Base-by-base conservation (phyloP, 441 rosid genomes). In the Erysimum cheiri region DNA sequence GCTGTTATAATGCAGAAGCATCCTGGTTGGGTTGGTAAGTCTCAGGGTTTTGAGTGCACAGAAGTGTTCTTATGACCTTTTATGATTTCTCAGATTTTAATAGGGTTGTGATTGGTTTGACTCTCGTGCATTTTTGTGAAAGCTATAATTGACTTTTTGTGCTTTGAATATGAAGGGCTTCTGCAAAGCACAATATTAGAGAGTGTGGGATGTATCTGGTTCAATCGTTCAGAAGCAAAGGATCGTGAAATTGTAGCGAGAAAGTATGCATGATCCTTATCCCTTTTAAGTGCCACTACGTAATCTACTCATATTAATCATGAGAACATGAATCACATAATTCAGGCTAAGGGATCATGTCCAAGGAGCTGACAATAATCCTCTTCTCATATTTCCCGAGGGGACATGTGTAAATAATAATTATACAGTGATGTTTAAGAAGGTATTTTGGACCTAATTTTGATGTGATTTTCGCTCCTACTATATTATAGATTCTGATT, bases 21-120 rank as follows among this genome's bases (percentile, higher is more conserved):
- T 81, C 96, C 98, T 80, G 99, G 99, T 72, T 95, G 99, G 99
- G 98, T 92, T 85, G 99, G 98, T 89, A 80, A 85, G 97, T 81
- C 60, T 48, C 68, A 43, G 28, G 35, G n/a, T 63, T 12, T 60
- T 17, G 49, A 50, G 26, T 6, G 0, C 32, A 1, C 19, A 17
- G 1, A 69, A 62, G 41, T 75, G 62, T 69, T 71, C 47, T 56
- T 35, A 37, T 43, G 44, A 48, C 36, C 53, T 43, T 19, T 31
- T 46, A 5, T 74, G 56, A 8, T 56, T 19, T 17, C 49, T 70
- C 47, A 17, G 41, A 8, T 57, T 17, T 13, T 8, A 22, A 14
- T 32, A 47, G 22, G 49, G 56, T 14, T 64, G 55, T 66, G 65
- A 60, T 56, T 37, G n/a, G 35, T 50, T 40, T 61, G 50, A 24